These are phyloP conservation scores for Hypoxylon crocopeplum DNA, from an alignment of 495 filamentous ascomycete species.

Conservation along the genomic window DNA sequence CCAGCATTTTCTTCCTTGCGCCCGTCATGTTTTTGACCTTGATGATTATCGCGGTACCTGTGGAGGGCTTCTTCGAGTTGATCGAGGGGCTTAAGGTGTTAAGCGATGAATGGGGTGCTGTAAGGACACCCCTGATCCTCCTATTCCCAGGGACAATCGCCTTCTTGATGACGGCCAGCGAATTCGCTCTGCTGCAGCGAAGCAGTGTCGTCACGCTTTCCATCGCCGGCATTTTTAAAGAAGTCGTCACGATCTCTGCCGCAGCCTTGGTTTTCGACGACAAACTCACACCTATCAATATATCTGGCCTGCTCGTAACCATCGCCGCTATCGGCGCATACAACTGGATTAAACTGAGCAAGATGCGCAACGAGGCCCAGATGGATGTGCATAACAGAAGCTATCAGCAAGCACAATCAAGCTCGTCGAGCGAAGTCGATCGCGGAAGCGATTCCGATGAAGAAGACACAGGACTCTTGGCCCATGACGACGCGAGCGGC, in stretches of 20 bases:
- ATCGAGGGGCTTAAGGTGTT: slow-evolving; percentile 67
- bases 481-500: slow-evolving; percentile 43
- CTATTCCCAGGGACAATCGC: slow-evolving; percentile 91
- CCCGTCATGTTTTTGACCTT: slow-evolving; percentile 94
- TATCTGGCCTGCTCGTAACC: slow-evolving; percentile 86
- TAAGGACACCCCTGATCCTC: slow-evolving; percentile 65
- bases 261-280: slow-evolving; percentile 91
- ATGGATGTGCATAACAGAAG: slow-evolving; percentile 48
- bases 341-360: slow-evolving; percentile 91
- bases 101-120: slow-evolving; percentile 67
- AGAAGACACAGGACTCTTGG: slow-evolving; percentile 38
- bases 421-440: slow-evolving; percentile 35
- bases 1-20: slow-evolving; percentile 94
- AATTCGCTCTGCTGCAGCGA: slow-evolving; percentile 94
- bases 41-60: slow-evolving; percentile 78
- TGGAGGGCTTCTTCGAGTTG: slow-evolving; percentile 79
- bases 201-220: slow-evolving; percentile 95
- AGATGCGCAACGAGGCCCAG: slow-evolving; percentile 79
- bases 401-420: slow-evolving; percentile 35
- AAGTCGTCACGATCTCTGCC: slow-evolving; percentile 93
- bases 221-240: slow-evolving; percentile 99
- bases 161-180: slow-evolving; percentile 94
- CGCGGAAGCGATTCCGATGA: slow-evolving; percentile 39
- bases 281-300: slow-evolving; percentile 84
- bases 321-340: slow-evolving; percentile 86